Base-by-base conservation (phyloP, 2,329 filamentous ascomycete genomes). In the Aureobasidium sp. region DNA sequence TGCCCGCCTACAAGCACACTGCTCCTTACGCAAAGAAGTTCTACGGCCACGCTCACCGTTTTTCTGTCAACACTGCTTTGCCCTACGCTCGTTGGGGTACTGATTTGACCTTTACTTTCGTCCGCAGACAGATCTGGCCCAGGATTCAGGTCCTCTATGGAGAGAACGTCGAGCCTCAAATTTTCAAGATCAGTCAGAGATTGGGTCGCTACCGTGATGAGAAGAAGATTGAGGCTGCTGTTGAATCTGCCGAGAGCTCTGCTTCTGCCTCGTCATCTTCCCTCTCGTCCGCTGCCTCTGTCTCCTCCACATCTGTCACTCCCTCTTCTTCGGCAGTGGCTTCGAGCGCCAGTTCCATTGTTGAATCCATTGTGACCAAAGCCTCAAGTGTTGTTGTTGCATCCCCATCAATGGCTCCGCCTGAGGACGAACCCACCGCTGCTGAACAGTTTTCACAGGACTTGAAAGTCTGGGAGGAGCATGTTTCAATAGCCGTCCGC, bases 161-260 rank as follows among this genome's bases (percentile, higher is more conserved):
- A 10, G 84, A 95, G 64, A 95, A 95, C 62, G 90, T 98, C 3
- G 90, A 97, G 71, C 94, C 94, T 12, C 94, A 98, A 69, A 78
- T 98, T 12, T 80, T 91, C 54, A 88, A 90, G 62, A 97, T 98
- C 63, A 88, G 88, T 11, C 86, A 96, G 71, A 84, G 90, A 40
- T 79, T 98, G 10, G 90, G 90, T 35, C 78, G 86, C 42, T 88
- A 90, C 69, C 83, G 77, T 59, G 77, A 79, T 61, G 80, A 80
- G 17, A 81, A 80, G 65, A 83, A 80, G 60, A 61, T 85, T 19
- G 77, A 83, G 59, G 77, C 79, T 30, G 78, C 74, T 16, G 71
- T 80, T 37, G 77, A 81, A 42, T 76, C 80, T 38, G 68, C 75
- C 49, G 77, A 81, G 67, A 60, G 53, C 34, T 62, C 60, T 6